phyloP scores from a whole-genome alignment of 768 basidiomycete species.

The Russula abietina region DNA sequence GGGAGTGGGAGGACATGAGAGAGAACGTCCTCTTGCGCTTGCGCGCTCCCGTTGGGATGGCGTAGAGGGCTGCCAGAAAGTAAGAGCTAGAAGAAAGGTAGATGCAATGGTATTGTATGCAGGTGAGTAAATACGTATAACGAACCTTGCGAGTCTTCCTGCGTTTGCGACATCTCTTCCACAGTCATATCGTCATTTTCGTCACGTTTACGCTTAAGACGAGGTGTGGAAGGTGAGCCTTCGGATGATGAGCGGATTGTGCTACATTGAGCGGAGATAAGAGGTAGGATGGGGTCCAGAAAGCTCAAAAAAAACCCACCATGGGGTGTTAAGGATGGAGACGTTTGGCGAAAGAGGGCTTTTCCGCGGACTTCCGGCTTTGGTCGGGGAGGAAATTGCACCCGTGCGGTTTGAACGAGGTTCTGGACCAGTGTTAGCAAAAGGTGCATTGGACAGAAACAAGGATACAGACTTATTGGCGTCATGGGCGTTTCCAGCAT shows the following conservation, averaged over 20 bases:
- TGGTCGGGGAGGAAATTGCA: not conserved
- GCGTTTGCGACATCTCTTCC: constrained; percentile 21
- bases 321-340: constrained; percentile 12
- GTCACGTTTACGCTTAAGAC: constrained; percentile 1
- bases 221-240: not conserved
- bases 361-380: not conserved
- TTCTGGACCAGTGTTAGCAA: constrained; percentile 3
- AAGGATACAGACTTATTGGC: constrained; percentile 6
- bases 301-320: not conserved
- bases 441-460: not conserved
- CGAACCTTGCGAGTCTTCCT: constrained; percentile 24
- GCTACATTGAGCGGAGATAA: not conserved
- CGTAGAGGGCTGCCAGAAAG: constrained; percentile 15
- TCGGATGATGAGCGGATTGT: not conserved
- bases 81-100: constrained; percentile 6
- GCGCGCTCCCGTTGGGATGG: constrained; percentile 12
- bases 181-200: not conserved
- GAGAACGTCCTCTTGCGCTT: not conserved
- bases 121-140: not conserved
- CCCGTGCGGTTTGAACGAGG: not conserved
- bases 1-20: not conserved
- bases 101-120: not conserved
- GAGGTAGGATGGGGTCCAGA: no score
- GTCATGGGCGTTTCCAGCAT: constrained; percentile 16
- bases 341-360: not conserved